Evolutionary conservation across 768 basidiomycete species (phyloP).

Genomic region (Auricularia cornea): DNA sequence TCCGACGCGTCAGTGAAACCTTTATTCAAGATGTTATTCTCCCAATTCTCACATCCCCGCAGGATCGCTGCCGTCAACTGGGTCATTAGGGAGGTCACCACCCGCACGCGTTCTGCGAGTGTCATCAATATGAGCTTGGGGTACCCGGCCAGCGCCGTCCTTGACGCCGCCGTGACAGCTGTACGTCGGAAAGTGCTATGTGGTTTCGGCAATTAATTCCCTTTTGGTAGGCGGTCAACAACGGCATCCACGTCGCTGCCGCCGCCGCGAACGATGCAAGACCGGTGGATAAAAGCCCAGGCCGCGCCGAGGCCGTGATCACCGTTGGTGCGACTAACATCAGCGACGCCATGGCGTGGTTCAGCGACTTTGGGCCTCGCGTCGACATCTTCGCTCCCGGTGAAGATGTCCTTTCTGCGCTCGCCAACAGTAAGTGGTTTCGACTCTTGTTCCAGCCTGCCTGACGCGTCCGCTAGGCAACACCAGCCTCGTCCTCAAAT

Average conservation of each 20-base stretch:
- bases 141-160: constrained; percentile 78
- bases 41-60: background rate
- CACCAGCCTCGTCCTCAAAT: constrained; percentile 60
- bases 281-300: constrained; percentile 5
- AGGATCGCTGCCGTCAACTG: constrained; percentile 26
- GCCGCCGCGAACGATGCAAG: constrained; percentile 7
- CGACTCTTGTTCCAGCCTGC: background rate
- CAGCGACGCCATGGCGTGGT: constrained; percentile 6
- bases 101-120: constrained; percentile 20
- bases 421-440: background rate
- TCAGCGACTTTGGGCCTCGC: constrained; percentile 10
- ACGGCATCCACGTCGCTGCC: constrained; percentile 7
- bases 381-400: constrained; percentile 12
- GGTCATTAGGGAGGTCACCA: constrained; percentile 15
- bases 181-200: background rate
- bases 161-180: constrained; percentile 69
- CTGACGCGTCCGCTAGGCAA: constrained; percentile 10
- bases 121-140: constrained; percentile 83
- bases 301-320: constrained; percentile 6
- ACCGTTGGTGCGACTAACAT: constrained; percentile 11
- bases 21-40: background rate
- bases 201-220: background rate
- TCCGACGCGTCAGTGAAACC: constrained; percentile 1
- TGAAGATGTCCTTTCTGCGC: constrained; percentile 6
- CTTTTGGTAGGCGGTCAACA: constrained; percentile 27